A percentile compares a stretch with the other conserved stretches of the same genome.
Evolutionary conservation across 139 green algal species (phyloP).

Genomic region (Trebouxia sp.): DNA sequence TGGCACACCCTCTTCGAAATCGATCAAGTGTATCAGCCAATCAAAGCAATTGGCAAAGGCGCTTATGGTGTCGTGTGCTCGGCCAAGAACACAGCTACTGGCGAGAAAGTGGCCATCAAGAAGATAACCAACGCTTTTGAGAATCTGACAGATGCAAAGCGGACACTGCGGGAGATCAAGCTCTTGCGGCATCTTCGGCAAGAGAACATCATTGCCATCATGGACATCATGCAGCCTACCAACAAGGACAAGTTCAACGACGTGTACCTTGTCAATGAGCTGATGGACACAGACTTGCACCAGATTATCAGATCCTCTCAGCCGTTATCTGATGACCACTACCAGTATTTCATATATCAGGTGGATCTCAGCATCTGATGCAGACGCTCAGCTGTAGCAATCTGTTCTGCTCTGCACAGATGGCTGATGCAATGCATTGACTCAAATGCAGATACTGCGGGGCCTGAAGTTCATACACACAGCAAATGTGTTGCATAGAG

Average conservation of each 20-base stretch:
- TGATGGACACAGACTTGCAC: conserved; percentile 99
- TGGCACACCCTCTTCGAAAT: conserved; percentile 94
- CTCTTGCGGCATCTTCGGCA: conserved; percentile 89
- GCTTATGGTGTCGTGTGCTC: conserved; percentile 98
- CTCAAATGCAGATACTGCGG: conserved; percentile 73
- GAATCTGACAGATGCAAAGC: conserved; percentile 89
- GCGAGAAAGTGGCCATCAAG: conserved; percentile 95
- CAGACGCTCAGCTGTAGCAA: background rate
- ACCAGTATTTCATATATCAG: conserved; percentile 99
- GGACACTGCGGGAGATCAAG: conserved; percentile 95
- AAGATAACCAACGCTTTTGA: conserved; percentile 98
- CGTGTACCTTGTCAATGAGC: conserved; percentile 98
- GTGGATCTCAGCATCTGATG: conserved; percentile 36
- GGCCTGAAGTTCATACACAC: conserved; percentile 94
- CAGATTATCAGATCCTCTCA: conserved; percentile 98
- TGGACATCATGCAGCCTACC: conserved; percentile 66
- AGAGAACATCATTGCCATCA: conserved; percentile 86
- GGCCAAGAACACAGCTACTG: conserved; percentile 73
- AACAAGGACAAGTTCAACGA: conserved; percentile 76
- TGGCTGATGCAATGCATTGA: too few relatives aligned
- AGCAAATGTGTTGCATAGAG: conserved; percentile 89
- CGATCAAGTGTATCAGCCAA: conserved; percentile 76
- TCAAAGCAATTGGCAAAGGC: conserved; percentile 93
- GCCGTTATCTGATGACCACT: conserved; percentile 95
- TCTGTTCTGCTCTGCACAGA: background rate